phyloP scores from a whole-genome alignment of 495 filamentous ascomycete species.

The Aspergillus homomorphus region DNA sequence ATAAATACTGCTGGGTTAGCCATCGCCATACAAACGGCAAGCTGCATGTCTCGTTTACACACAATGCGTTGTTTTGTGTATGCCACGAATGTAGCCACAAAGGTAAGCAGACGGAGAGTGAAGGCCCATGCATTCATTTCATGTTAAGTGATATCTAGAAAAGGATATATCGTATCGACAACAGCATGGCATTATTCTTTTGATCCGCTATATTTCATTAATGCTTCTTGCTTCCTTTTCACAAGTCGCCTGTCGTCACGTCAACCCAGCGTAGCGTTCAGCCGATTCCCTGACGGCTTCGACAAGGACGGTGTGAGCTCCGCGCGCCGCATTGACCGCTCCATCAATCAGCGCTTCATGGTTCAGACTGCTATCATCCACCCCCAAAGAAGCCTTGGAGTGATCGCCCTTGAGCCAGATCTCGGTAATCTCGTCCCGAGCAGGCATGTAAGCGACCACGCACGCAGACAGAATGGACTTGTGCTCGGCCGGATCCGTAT shows the following conservation, averaged over 20 bases:
- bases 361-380: slow-evolving; percentile 26
- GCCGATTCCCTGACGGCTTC: slow-evolving; percentile 57
- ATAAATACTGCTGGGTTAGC: background rate
- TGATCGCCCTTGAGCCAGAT: slow-evolving; percentile 87
- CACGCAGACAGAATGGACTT: slow-evolving; percentile 67
- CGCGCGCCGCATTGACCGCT: slow-evolving; percentile 61
- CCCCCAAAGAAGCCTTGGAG: slow-evolving; percentile 33
- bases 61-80: background rate
- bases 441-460: slow-evolving; percentile 86
- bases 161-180: slow-evolving; percentile 10
- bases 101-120: background rate
- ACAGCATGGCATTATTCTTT: background rate
- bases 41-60: background rate
- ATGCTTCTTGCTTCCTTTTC: slow-evolving; percentile 1
- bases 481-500: slow-evolving; percentile 81
- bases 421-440: slow-evolving; percentile 87
- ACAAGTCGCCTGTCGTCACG: slow-evolving; percentile 8
- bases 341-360: slow-evolving; percentile 59
- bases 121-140: background rate
- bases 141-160: background rate
- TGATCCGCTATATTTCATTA: background rate
- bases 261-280: slow-evolving; percentile 29
- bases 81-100: no score
- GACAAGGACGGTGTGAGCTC: slow-evolving; percentile 55
- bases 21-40: background rate